Evolutionary conservation across 805 yeast species (phyloP).

Genomic region (Alloascoidea hylecoeti): DNA sequence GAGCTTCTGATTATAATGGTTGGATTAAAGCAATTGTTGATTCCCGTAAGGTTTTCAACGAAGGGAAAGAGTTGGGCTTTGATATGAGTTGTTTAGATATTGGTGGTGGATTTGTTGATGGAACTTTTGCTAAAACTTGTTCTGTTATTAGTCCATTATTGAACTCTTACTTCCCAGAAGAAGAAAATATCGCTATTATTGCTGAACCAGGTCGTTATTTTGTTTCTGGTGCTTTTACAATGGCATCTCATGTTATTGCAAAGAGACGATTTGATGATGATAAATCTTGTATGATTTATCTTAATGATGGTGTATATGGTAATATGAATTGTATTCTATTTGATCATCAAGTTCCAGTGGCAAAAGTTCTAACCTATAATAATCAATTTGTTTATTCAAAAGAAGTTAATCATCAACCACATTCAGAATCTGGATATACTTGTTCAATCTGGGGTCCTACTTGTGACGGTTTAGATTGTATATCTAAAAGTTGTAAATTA

Average conservation of each 20-base stretch:
- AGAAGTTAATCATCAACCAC: constrained; percentile 8
- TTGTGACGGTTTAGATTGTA: constrained; percentile 91
- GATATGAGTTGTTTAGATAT: constrained; percentile 53
- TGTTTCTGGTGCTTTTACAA: constrained; percentile 73
- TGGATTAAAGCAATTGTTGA: constrained; percentile 61
- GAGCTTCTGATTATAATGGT: constrained; percentile 61
- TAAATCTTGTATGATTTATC: constrained; percentile 46
- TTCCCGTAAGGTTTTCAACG: constrained; percentile 52
- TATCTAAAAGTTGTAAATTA: constrained; percentile 36
- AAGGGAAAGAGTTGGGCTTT: constrained; percentile 32
- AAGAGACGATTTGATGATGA: constrained; percentile 35
- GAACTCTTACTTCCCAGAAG: constrained; percentile 41
- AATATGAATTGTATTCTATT: constrained; percentile 87
- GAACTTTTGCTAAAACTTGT: constrained; percentile 44
- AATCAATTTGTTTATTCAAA: constrained; percentile 25
- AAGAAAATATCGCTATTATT: constrained; percentile 33
- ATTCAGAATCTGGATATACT: constrained; percentile 15
- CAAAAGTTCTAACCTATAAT: constrained; percentile 48
- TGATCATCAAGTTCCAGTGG: constrained; percentile 77
- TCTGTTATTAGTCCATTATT: constrained; percentile 39
- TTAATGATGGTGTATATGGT: constrained; percentile 93
- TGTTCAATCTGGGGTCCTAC: constrained; percentile 97
- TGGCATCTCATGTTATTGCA: constrained; percentile 80
- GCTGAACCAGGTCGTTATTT: constrained; percentile 94
- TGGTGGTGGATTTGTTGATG: constrained; percentile 82